Percentiles rank a stretch among this genome's conserved stretches.
phyloP scores from a whole-genome alignment of 1,284 basidiomycete species.

The Ustilago trichophora region DNA sequence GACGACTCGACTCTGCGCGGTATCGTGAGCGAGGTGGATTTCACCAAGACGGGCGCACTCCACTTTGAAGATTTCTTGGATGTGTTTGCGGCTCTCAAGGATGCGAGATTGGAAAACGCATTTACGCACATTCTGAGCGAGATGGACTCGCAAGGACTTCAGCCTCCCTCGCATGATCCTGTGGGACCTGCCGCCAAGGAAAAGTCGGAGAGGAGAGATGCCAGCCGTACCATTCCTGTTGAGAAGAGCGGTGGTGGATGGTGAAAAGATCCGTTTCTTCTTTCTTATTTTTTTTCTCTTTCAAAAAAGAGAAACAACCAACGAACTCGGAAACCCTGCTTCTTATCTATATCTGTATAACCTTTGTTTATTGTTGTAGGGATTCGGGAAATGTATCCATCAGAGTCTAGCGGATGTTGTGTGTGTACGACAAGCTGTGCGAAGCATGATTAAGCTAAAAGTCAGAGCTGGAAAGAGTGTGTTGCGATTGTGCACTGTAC shows the following conservation, averaged over 20 bases:
- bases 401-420: too few species aligned
- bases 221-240: slow-evolving; percentile 56
- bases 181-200: slow-evolving; percentile 55
- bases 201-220: slow-evolving; percentile 47
- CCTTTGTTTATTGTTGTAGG: too few species aligned
- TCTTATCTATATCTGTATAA: too few species aligned
- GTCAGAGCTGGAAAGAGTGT: too few species aligned
- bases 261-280: slow-evolving; percentile 12
- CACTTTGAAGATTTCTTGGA: slow-evolving; percentile 63
- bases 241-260: slow-evolving; percentile 62
- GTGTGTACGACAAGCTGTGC: too few species aligned
- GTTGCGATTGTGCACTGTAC: too few species aligned
- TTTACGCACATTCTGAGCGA: slow-evolving; percentile 59
- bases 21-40: slow-evolving; percentile 59
- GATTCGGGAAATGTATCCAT: too few species aligned
- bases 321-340: too few species aligned
- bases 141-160: slow-evolving; percentile 47
- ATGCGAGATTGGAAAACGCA: slow-evolving; percentile 54
- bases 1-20: slow-evolving; percentile 52
- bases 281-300: too few species aligned
- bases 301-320: too few species aligned
- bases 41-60: slow-evolving; percentile 52
- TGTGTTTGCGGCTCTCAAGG: slow-evolving; percentile 59
- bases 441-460: too few species aligned
- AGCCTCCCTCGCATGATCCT: slow-evolving; percentile 41